phyloP scores from a whole-genome alignment of 1,284 basidiomycete genomes.

The Quambalaria eucalypti region DNA sequence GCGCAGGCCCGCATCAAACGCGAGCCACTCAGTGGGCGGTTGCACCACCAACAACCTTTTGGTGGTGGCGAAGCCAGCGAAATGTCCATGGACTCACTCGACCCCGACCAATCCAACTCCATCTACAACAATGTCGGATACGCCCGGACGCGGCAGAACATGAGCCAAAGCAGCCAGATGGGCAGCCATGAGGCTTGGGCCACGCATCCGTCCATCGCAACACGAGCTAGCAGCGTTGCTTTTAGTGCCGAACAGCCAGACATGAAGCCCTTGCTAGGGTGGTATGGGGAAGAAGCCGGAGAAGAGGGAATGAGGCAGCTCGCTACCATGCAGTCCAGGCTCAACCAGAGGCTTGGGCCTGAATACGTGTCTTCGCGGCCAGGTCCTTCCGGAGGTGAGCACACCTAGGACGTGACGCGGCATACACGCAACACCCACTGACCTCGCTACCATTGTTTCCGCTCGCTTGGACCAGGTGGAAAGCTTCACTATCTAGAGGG shows the following conservation, averaged over 20 bases:
- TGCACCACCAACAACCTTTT: not conserved
- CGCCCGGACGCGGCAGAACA: not conserved
- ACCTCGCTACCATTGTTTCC: not conserved
- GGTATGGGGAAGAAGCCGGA: constrained; percentile 1
- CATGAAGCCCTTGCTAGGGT: not conserved
- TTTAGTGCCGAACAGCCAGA: not conserved
- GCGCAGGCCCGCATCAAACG: not conserved
- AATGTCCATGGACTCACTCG: not conserved
- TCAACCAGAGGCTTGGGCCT: constrained; percentile 80
- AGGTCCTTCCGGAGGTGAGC: constrained; percentile 62
- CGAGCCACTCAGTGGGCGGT: not conserved
- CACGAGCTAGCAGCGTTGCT: not conserved
- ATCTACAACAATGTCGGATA: not conserved
- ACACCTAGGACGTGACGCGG: constrained; percentile 2
- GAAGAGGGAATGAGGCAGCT: constrained; percentile 43
- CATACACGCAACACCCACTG: not conserved
- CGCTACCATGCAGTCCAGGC: constrained; percentile 67
- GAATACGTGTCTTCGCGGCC: constrained; percentile 84
- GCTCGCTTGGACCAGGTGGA: too few relatives aligned
- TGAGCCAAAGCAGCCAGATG: not conserved
- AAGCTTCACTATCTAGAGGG: constrained; percentile 93
- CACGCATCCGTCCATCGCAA: not conserved
- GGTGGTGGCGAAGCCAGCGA: not conserved
- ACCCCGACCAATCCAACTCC: not conserved
- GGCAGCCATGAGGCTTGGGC: not conserved